A percentile compares a stretch with the other conserved stretches of the same genome.
These are phyloP conservation scores for Dictyophora rubrovolvata DNA, from an alignment of 768 basidiomycete species.

Conservation along the genomic window DNA sequence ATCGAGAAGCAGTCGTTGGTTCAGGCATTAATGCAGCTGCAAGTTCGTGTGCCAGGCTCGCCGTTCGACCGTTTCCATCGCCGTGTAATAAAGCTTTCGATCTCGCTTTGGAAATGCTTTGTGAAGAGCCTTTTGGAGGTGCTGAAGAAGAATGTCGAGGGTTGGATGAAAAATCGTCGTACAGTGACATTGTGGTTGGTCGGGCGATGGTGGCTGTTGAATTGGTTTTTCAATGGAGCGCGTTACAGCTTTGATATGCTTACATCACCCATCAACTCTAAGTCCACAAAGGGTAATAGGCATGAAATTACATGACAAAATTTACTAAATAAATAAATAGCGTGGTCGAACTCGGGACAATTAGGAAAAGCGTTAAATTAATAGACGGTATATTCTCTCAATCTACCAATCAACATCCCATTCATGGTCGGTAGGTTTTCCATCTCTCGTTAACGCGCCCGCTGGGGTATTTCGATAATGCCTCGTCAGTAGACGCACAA, in stretches of 20 bases:
- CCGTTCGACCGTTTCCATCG: slow-evolving; percentile 2
- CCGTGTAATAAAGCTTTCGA: slow-evolving; percentile 6
- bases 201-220: not conserved
- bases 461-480: slow-evolving; percentile 24
- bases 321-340: not conserved
- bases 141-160: not conserved
- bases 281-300: not conserved
- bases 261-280: not conserved
- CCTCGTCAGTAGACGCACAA: slow-evolving; percentile 47
- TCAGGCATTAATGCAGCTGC: slow-evolving; percentile 84
- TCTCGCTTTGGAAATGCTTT: not conserved
- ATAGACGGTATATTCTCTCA: not conserved
- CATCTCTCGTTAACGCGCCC: slow-evolving; percentile 5
- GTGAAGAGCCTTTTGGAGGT: slow-evolving; percentile 4
- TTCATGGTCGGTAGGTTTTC: slow-evolving; percentile 8
- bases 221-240: not conserved
- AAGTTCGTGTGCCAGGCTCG: slow-evolving; percentile 66
- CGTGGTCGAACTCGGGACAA: not conserved
- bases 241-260: not conserved
- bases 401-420: slow-evolving; percentile 8
- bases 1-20: slow-evolving; percentile 63
- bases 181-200: slow-evolving; percentile 1
- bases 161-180: not conserved
- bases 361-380: not conserved
- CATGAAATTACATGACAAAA: not conserved